A percentile compares a stretch with the other conserved stretches of the same genome.
Conservation (phyloP, 441 rosid species). For the Erysimum cheiri region DNA sequence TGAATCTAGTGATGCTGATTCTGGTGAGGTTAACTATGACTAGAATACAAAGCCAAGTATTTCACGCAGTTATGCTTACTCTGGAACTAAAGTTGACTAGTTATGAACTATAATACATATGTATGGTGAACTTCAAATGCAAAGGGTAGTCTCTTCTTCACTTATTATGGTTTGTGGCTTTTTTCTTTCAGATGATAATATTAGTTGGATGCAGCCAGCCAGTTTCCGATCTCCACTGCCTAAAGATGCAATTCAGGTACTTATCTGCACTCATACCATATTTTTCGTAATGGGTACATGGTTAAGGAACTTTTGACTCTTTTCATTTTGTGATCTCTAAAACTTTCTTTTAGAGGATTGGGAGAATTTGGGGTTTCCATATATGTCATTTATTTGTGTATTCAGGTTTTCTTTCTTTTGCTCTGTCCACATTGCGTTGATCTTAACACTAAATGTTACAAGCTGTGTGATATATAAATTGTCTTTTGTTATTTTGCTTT, state of each 20-base stretch:
- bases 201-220: constrained; percentile 25
- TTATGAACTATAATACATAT: background rate
- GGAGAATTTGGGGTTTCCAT: background rate
- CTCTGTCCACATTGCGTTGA: background rate
- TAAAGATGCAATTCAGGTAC: constrained; percentile 24
- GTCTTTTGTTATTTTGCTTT: constrained; percentile 28
- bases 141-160: background rate
- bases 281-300: background rate
- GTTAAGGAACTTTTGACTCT: background rate
- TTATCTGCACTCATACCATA: background rate
- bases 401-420: background rate
- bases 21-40: constrained; percentile 13
- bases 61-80: background rate
- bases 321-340: background rate
- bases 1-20: constrained; percentile 39
- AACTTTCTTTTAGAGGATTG: background rate
- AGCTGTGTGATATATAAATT: background rate
- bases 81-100: background rate
- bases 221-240: constrained; percentile 8
- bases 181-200: constrained; percentile 25
- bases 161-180: background rate
- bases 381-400: background rate
- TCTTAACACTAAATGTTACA: background rate
- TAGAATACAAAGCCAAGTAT: background rate
- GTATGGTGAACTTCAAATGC: background rate